Conservation (phyloP, 257 asterid species). For the Rhazya stricta region DNA sequence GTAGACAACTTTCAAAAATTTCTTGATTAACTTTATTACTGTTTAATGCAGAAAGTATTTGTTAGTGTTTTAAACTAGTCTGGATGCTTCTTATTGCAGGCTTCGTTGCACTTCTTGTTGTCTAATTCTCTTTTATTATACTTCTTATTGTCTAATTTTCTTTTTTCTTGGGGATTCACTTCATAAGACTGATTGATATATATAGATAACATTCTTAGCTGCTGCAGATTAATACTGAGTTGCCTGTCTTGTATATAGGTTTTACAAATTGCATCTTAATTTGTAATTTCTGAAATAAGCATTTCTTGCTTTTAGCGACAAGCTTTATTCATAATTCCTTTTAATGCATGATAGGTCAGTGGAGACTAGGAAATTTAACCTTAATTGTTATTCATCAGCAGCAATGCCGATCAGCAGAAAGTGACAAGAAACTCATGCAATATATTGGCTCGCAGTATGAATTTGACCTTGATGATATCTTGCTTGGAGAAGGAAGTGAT, state of each 20-base stretch:
- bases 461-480: constrained; percentile 51
- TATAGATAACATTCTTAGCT: neutral
- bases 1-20: neutral
- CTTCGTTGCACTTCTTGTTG: neutral
- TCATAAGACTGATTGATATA: neutral
- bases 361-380: constrained; percentile 64
- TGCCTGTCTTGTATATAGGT: neutral
- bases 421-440: constrained; percentile 20
- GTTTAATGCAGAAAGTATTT: neutral
- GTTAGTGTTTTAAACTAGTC: neutral
- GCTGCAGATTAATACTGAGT: neutral
- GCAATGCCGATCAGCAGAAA: constrained; percentile 27
- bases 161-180: neutral
- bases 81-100: constrained; percentile 2
- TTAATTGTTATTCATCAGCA: constrained; percentile 33
- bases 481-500: constrained; percentile 72
- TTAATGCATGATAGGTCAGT: constrained; percentile 48
- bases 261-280: neutral
- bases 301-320: neutral
- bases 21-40: neutral
- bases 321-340: neutral
- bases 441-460: constrained; percentile 36
- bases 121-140: too few relatives aligned
- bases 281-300: neutral
- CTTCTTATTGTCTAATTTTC: too few relatives aligned